Percentiles rank a stretch among this genome's conserved stretches.
Conservation (phyloP, 139 green algal species). For the Chlamydomonas sp. region DNA sequence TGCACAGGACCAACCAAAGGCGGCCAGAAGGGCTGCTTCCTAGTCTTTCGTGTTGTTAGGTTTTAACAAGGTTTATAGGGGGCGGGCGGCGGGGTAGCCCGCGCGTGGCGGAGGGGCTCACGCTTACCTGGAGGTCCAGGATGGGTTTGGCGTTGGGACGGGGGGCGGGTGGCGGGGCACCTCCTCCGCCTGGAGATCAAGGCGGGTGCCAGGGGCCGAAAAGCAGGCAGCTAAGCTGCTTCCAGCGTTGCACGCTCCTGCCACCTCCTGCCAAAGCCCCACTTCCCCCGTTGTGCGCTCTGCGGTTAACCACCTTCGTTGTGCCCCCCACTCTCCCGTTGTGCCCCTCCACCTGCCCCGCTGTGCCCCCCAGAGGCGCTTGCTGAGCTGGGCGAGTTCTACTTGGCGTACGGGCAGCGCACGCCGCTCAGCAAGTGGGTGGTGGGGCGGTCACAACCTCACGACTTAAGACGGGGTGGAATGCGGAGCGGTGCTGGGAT, state of each 20-base stretch:
- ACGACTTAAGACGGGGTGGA: no score
- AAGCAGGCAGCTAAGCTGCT: neutral
- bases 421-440: neutral
- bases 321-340: neutral
- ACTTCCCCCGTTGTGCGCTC: neutral
- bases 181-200: no score
- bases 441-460: no score
- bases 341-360: neutral
- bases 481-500: no score
- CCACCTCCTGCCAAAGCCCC: neutral
- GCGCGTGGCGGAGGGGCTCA: no score
- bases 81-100: no score
- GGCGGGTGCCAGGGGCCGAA: no score
- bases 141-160: no score
- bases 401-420: conserved; percentile 35
- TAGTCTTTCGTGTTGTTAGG: neutral
- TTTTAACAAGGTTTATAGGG: neutral
- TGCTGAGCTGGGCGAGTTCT: conserved; percentile 53
- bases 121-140: no score
- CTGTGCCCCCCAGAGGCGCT: conserved; percentile 12
- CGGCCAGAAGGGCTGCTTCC: no score
- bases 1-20: neutral
- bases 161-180: no score
- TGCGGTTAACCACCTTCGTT: neutral
- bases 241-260: neutral